These are phyloP conservation scores for Nothophytophthora sp. DNA, from an alignment of 352 stramenopile species.

Conservation along the genomic window DNA sequence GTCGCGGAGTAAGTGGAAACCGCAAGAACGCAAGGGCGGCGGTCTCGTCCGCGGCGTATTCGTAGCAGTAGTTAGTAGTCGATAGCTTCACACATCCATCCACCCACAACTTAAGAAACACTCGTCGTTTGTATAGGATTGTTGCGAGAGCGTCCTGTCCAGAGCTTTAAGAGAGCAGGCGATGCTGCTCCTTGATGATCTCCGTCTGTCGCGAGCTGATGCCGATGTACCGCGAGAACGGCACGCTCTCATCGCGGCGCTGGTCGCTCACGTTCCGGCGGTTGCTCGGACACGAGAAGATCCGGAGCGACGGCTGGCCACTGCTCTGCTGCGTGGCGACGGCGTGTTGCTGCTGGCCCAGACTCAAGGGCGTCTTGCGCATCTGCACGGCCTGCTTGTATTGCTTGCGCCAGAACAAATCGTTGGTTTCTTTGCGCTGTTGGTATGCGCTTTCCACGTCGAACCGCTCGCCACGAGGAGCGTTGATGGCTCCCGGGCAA, in stretches of 20 bases:
- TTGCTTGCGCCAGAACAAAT: conserved; percentile 52
- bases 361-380: conserved; percentile 35
- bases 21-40: too few species aligned
- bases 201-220: conserved; percentile 72
- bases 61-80: too few species aligned
- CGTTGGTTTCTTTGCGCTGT: conserved; percentile 35
- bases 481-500: conserved; percentile 26
- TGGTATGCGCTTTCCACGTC: conserved; percentile 56
- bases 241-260: conserved; percentile 57
- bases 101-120: too few species aligned
- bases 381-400: conserved; percentile 59
- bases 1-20: conserved; percentile 30
- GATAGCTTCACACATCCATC: too few species aligned
- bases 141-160: too few species aligned
- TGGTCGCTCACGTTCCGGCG: conserved; percentile 40
- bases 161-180: conserved; percentile 55
- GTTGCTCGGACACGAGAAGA: conserved; percentile 62
- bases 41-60: too few species aligned
- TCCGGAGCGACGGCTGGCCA: conserved; percentile 57
- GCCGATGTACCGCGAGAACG: conserved; percentile 72
- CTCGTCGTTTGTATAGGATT: too few species aligned
- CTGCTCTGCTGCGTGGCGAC: conserved; percentile 2
- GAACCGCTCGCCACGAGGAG: conserved; percentile 45
- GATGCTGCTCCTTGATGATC: conserved; percentile 79
- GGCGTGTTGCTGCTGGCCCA: conserved; percentile 5